Evolutionary conservation across 2,329 filamentous ascomycete species (phyloP).

Genomic region (Plenodomus biglobosus): DNA sequence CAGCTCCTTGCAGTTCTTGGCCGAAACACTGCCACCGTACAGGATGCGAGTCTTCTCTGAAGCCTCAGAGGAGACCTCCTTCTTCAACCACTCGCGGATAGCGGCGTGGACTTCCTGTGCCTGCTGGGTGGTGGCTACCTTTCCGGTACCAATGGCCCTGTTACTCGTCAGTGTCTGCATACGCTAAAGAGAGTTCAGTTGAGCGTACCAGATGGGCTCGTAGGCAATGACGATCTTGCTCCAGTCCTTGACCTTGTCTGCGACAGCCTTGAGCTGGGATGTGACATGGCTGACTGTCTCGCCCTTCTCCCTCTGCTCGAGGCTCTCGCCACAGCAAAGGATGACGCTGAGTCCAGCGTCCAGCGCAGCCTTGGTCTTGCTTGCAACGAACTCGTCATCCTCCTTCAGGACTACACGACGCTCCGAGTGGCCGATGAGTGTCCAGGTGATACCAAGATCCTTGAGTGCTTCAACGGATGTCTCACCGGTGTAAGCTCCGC

Average conservation of each 20-base stretch:
- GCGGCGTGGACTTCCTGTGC: constrained; percentile 61
- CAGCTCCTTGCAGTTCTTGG: constrained; percentile 97
- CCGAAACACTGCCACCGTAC: constrained; percentile 93
- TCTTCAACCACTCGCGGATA: constrained; percentile 82
- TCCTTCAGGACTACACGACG: constrained; percentile 87
- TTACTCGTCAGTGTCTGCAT: constrained; percentile 12
- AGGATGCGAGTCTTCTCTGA: constrained; percentile 89
- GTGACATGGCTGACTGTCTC: constrained; percentile 87
- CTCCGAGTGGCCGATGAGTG: constrained; percentile 92
- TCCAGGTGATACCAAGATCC: constrained; percentile 86
- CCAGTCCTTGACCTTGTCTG: constrained; percentile 82
- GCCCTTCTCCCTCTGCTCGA: constrained; percentile 84
- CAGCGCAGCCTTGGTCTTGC: constrained; percentile 91
- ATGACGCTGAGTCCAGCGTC: constrained; percentile 88
- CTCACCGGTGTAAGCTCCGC: constrained; percentile 96
- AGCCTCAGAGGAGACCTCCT: constrained; percentile 73
- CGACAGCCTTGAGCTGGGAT: constrained; percentile 79
- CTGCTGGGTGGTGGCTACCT: constrained; percentile 48
- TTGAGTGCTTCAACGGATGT: constrained; percentile 89
- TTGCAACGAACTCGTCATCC: constrained; percentile 77
- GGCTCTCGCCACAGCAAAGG: constrained; percentile 94
- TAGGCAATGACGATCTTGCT: constrained; percentile 94
- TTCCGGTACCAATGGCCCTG: constrained; percentile 78
- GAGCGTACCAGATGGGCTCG: constrained; percentile 88
- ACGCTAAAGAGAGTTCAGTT: neutral